These are phyloP conservation scores for Sporisorium scitamineum DNA, from an alignment of 1,284 basidiomycete genomes.

Conservation along the genomic window DNA sequence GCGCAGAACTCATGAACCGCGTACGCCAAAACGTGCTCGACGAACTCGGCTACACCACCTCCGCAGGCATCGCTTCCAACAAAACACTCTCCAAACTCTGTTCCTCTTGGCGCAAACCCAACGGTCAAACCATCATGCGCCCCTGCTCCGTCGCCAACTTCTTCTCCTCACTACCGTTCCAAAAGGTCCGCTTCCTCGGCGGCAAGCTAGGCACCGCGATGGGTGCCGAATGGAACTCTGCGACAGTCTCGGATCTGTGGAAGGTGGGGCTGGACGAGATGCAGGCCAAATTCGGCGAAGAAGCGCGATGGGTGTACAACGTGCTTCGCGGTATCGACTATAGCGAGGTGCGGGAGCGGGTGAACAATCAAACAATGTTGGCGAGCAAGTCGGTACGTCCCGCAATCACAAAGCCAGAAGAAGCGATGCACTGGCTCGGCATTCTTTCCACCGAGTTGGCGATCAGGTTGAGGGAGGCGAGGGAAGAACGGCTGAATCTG, in stretches of 20 bases:
- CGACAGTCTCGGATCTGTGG: conserved; percentile 81
- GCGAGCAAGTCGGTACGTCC: conserved; percentile 65
- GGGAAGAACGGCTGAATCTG: conserved; percentile 76
- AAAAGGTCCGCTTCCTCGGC: conserved; percentile 85
- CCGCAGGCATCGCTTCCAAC: conserved; percentile 93
- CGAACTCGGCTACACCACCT: conserved; percentile 90
- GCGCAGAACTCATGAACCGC: conserved; percentile 86
- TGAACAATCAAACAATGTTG: conserved; percentile 63
- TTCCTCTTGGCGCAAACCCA: conserved; percentile 60
- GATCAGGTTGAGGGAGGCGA: conserved; percentile 83
- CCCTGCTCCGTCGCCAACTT: conserved; percentile 56
- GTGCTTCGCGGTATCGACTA: conserved; percentile 85
- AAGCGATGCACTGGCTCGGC: conserved; percentile 82
- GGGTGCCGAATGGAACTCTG: conserved; percentile 84
- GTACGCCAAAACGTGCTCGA: conserved; percentile 78
- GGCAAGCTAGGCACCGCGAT: conserved; percentile 92
- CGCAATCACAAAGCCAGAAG: conserved; percentile 44
- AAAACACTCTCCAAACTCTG: conserved; percentile 91
- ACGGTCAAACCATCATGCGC: conserved; percentile 63
- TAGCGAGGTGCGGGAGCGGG: conserved; percentile 78
- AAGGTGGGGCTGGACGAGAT: conserved; percentile 77
- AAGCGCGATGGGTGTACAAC: conserved; percentile 83
- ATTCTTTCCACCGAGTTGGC: conserved; percentile 90
- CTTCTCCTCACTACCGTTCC: conserved; percentile 54
- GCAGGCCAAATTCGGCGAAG: conserved; percentile 84